phyloP scores from a whole-genome alignment of 108 stramenopile species.

The Conticribra guillardii region DNA sequence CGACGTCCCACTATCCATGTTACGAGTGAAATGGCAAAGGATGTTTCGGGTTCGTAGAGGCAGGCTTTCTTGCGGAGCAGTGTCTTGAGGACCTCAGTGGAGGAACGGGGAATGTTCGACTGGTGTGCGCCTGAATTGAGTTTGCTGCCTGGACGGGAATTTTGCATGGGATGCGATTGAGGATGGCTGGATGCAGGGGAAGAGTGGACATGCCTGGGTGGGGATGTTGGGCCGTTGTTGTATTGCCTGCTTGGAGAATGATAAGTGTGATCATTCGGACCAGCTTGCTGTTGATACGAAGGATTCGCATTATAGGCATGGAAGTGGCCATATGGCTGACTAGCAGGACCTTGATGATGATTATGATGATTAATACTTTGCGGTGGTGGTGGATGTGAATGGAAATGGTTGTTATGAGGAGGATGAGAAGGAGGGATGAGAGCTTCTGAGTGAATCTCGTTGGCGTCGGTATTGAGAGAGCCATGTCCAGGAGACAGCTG shows the following conservation, averaged over 20 bases:
- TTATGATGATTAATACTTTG: constrained; percentile 21
- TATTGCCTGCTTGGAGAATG: constrained; percentile 8
- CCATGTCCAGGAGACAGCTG: constrained; percentile 21
- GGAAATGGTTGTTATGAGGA: constrained; percentile 3
- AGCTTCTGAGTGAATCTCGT: constrained; percentile 34
- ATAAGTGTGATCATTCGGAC: constrained; percentile 12
- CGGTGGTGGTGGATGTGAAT: constrained; percentile 1
- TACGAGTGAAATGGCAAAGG: constrained; percentile 78
- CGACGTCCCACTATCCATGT: constrained; percentile 88
- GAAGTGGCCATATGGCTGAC: not conserved
- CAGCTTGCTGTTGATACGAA: constrained; percentile 4
- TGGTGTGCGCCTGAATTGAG: not conserved
- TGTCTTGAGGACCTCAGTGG: constrained; percentile 86
- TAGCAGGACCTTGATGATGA: constrained; percentile 8
- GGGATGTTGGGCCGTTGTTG: constrained; percentile 7
- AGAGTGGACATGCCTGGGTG: constrained; percentile 18
- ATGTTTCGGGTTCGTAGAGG: constrained; percentile 88
- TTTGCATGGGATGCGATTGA: constrained; percentile 1
- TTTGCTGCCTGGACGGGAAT: not conserved
- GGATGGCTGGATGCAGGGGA: constrained; percentile 7
- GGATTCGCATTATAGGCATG: not conserved
- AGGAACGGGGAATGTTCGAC: constrained; percentile 45
- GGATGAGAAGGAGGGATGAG: constrained; percentile 2
- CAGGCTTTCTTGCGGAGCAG: constrained; percentile 90
- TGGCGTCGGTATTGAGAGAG: constrained; percentile 22